These are phyloP conservation scores for Cordyceps cicadae DNA, from an alignment of 2,329 filamentous ascomycete species.

Conservation along the genomic window DNA sequence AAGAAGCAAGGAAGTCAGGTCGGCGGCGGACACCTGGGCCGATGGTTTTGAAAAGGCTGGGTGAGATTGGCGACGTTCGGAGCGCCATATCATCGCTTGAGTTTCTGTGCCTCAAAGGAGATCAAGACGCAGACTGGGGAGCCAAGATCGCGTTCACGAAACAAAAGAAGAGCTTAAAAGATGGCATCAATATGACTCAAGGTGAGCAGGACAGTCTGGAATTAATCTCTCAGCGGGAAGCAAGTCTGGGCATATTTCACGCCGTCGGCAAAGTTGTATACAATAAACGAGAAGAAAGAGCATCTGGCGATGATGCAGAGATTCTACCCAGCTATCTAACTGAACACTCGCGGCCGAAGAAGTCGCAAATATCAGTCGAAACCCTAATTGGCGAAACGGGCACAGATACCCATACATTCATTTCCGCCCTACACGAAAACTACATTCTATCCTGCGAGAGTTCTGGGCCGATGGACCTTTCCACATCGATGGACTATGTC, in stretches of 20 bases:
- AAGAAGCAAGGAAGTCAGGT: slow-evolving; percentile 74
- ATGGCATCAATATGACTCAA: slow-evolving; percentile 54
- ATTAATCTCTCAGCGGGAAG: slow-evolving; percentile 77
- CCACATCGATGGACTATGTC: slow-evolving; percentile 65
- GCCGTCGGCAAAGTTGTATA: slow-evolving; percentile 93
- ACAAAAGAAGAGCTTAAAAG: slow-evolving; percentile 52
- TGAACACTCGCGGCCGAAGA: slow-evolving; percentile 49
- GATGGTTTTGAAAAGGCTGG: slow-evolving; percentile 66
- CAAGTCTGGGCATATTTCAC: slow-evolving; percentile 89
- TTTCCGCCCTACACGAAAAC: slow-evolving; percentile 88
- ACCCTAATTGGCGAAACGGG: slow-evolving; percentile 86
- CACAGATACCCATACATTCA: slow-evolving; percentile 83
- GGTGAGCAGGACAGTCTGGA: slow-evolving; percentile 74
- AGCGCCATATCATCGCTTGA: slow-evolving; percentile 89
- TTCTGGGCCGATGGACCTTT: slow-evolving; percentile 37
- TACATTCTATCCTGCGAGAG: slow-evolving; percentile 76
- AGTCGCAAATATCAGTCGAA: slow-evolving; percentile 61
- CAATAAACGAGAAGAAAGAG: slow-evolving; percentile 66
- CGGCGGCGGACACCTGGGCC: slow-evolving; percentile 69
- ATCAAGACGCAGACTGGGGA: slow-evolving; percentile 66
- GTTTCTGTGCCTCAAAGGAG: slow-evolving; percentile 80
- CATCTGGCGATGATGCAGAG: slow-evolving; percentile 37
- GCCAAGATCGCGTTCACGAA: slow-evolving; percentile 65
- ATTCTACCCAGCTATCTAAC: slow-evolving; percentile 51
- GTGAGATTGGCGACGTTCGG: slow-evolving; percentile 83